Evolutionary conservation across 192 early-diverging fungal species (phyloP).

Genomic region (Backusella tuberculispora): DNA sequence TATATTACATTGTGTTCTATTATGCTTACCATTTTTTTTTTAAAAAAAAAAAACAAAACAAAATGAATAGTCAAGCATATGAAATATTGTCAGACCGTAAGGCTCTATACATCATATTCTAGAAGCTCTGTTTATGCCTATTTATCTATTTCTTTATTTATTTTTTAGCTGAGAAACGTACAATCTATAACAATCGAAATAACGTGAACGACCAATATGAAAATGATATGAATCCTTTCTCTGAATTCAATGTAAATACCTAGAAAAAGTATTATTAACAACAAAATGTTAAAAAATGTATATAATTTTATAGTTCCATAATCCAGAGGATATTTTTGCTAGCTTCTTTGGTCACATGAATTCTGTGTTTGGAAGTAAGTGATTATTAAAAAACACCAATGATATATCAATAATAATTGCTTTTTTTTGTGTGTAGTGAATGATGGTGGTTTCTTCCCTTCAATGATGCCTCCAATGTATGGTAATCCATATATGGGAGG

Average conservation of each 20-base stretch:
- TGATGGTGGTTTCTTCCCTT: background rate
- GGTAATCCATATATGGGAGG: background rate
- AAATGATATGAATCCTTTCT: background rate
- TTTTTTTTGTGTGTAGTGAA: background rate
- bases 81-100: constrained; percentile 24
- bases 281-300: background rate
- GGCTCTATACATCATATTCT: background rate
- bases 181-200: background rate
- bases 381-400: background rate
- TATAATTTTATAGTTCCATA: constrained; percentile 12
- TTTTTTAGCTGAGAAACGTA: constrained; percentile 17
- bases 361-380: constrained; percentile 11
- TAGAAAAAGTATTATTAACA: background rate
- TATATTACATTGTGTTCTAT: too few relatives aligned
- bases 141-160: background rate
- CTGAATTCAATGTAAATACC: constrained; percentile 15
- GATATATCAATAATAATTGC: background rate
- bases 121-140: background rate
- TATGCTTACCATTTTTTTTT: background rate
- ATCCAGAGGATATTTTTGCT: constrained; percentile 17
- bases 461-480: constrained; percentile 11
- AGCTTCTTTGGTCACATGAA: constrained; percentile 20
- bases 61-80: constrained; percentile 23
- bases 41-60: background rate
- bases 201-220: background rate